Conservation (phyloP, 495 filamentous ascomycete genomes). For the Neurospora hispaniola region DNA sequence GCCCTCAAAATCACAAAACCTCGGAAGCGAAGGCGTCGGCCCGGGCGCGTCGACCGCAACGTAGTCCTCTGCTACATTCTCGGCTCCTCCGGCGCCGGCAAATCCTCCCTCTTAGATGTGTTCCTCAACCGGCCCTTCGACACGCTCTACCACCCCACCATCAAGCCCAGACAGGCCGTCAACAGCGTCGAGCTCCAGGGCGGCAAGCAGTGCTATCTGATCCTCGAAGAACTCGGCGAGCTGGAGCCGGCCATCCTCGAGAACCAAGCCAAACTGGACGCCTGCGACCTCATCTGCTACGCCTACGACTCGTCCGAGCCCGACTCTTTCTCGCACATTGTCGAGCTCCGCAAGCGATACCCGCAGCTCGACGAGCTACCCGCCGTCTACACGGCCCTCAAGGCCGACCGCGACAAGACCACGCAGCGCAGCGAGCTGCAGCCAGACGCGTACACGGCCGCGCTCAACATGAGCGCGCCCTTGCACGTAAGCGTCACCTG, state of each 20-base stretch:
- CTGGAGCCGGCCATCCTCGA: slow-evolving; percentile 87
- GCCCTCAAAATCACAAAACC: slow-evolving; percentile 88
- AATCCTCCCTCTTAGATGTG: slow-evolving; percentile 78
- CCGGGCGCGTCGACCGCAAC: slow-evolving; percentile 80
- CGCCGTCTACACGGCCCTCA: slow-evolving; percentile 81
- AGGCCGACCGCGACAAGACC: slow-evolving; percentile 89
- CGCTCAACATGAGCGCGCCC: slow-evolving; percentile 71
- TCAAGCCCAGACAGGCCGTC: slow-evolving; percentile 84
- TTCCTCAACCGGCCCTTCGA: slow-evolving; percentile 85
- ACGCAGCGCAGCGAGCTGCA: slow-evolving; percentile 85
- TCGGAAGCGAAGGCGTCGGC: slow-evolving; percentile 68
- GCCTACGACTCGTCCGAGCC: slow-evolving; percentile 95
- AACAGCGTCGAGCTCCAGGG: slow-evolving; percentile 95
- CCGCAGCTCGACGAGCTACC: slow-evolving; percentile 80
- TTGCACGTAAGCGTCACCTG: slow-evolving; percentile 91
- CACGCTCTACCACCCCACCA: slow-evolving; percentile 82
- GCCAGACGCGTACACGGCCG: slow-evolving; percentile 81
- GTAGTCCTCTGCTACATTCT: slow-evolving; percentile 96
- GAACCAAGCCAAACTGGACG: slow-evolving; percentile 81
- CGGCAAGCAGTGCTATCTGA: slow-evolving; percentile 94
- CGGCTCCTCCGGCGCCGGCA: slow-evolving; percentile 72
- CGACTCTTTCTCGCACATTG: slow-evolving; percentile 86
- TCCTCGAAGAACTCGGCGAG: slow-evolving; percentile 92
- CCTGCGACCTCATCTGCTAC: slow-evolving; percentile 89
- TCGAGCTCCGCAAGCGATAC: slow-evolving; percentile 63